These are phyloP conservation scores for Penicillium sp. DNA, from an alignment of 2,329 filamentous ascomycete species.

Conservation along the genomic window DNA sequence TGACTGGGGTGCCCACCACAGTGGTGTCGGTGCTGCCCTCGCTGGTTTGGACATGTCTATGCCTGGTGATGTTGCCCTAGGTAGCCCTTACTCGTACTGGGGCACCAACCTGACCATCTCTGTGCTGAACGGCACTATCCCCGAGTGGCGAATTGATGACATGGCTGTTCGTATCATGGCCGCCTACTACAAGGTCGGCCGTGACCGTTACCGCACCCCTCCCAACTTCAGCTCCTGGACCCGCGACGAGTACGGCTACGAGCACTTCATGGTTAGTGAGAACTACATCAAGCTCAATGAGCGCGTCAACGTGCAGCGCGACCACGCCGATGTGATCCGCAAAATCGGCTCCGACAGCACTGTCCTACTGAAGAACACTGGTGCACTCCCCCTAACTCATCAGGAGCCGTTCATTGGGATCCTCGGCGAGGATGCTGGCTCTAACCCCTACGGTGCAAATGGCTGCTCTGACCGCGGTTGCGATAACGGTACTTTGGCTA, in stretches of 20 bases:
- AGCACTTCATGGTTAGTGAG: slow-evolving; percentile 59
- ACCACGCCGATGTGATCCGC: slow-evolving; percentile 69
- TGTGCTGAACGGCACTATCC: slow-evolving; percentile 82
- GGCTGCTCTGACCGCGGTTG: slow-evolving; percentile 66
- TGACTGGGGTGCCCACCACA: slow-evolving; percentile 75
- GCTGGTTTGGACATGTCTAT: slow-evolving; percentile 76
- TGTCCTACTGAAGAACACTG: slow-evolving; percentile 82
- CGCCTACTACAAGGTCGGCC: slow-evolving; percentile 60
- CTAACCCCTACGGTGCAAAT: slow-evolving; percentile 70
- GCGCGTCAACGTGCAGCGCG: slow-evolving; percentile 74
- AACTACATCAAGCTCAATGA: slow-evolving; percentile 64
- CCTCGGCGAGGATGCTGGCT: slow-evolving; percentile 77
- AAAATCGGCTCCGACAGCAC: slow-evolving; percentile 73
- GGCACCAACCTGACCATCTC: slow-evolving; percentile 82
- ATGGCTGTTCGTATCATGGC: slow-evolving; percentile 78
- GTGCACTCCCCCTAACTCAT: slow-evolving; percentile 66
- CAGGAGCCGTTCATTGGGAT: slow-evolving; percentile 70
- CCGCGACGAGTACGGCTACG: slow-evolving; percentile 64
- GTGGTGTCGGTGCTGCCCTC: slow-evolving; percentile 60
- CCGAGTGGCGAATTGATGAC: slow-evolving; percentile 82
- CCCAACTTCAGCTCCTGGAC: slow-evolving; percentile 92
- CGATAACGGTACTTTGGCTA: slow-evolving; percentile 56
- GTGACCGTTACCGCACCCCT: slow-evolving; percentile 47
- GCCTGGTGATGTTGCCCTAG: slow-evolving; percentile 76
- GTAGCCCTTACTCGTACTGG: slow-evolving; percentile 69